A percentile compares a stretch with the other conserved stretches of the same genome.
phyloP scores from a whole-genome alignment of 31 red algal species.

The Pterothamnion heteromorphum region DNA sequence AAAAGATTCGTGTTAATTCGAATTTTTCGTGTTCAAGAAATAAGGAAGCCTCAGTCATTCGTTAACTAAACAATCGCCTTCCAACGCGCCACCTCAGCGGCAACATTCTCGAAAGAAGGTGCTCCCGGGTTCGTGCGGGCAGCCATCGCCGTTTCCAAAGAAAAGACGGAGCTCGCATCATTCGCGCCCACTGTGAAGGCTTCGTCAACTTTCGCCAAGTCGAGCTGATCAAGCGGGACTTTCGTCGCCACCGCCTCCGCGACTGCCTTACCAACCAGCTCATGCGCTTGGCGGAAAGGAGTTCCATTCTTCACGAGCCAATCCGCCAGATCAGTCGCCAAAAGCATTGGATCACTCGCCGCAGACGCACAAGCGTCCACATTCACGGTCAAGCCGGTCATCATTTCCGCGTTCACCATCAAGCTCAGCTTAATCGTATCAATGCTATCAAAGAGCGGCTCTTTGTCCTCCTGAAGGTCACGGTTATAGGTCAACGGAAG shows the following conservation, averaged over 20 bases:
- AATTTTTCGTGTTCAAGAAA: too few relatives aligned
- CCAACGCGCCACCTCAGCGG: background rate
- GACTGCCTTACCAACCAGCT: conserved; percentile 87
- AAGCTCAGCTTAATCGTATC: conserved; percentile 85
- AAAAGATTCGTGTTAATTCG: too few relatives aligned
- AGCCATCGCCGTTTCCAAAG: background rate
- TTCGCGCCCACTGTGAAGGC: background rate
- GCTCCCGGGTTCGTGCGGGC: background rate
- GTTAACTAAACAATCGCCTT: too few relatives aligned
- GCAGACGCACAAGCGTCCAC: conserved; percentile 71
- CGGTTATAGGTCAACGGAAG: conserved; percentile 96
- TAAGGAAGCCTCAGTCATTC: too few relatives aligned
- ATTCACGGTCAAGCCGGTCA: conserved; percentile 67
- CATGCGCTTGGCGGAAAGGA: conserved; percentile 91
- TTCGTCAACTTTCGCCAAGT: background rate
- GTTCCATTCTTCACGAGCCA: conserved; percentile 91
- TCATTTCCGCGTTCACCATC: conserved; percentile 76
- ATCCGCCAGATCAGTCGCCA: conserved; percentile 99
- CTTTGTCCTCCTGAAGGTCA: conserved; percentile 99
- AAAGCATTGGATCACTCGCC: conserved; percentile 83
- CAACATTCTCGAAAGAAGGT: background rate
- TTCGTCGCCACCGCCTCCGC: conserved; percentile 58
- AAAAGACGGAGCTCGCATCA: background rate
- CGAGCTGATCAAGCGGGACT: conserved; percentile 52
- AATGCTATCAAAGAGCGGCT: conserved; percentile 82